Conservation (phyloP, 306 rosid species). For the Medicago arabica region DNA sequence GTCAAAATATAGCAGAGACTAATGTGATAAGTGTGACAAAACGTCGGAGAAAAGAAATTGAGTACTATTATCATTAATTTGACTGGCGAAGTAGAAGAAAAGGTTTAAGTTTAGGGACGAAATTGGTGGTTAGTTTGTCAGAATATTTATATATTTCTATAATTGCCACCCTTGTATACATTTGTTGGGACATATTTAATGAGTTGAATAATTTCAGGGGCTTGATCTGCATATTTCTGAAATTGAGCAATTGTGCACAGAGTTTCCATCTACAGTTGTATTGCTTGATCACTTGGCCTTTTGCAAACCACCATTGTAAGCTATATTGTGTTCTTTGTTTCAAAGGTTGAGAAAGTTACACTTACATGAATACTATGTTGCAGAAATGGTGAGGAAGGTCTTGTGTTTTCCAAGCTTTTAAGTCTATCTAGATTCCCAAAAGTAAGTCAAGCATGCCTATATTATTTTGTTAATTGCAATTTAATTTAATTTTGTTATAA, state of each 20-base stretch:
- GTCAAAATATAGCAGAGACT: no score
- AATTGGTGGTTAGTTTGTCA: not conserved
- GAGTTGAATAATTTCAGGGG: slow-evolving; percentile 60
- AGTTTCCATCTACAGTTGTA: slow-evolving; percentile 80
- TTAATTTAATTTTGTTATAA: no score
- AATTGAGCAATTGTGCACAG: slow-evolving; percentile 80
- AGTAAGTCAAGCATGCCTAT: slow-evolving; percentile 45
- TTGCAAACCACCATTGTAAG: slow-evolving; percentile 88
- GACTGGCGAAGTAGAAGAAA: no score
- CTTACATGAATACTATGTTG: slow-evolving; percentile 43
- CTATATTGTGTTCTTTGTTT: slow-evolving; percentile 4
- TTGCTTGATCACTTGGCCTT: slow-evolving; percentile 87
- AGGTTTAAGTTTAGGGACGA: no score
- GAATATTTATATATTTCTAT: no score
- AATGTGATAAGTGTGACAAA: no score
- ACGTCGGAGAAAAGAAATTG: no score
- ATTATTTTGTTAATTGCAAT: not conserved
- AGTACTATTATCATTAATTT: no score
- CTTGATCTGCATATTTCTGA: slow-evolving; percentile 75
- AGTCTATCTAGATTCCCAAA: slow-evolving; percentile 86
- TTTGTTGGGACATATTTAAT: not conserved
- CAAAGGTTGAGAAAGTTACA: slow-evolving; percentile 6
- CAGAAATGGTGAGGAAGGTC: slow-evolving; percentile 78
- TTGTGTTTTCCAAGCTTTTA: slow-evolving; percentile 66
- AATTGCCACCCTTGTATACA: no score